Conservation (phyloP, 352 stramenopile genomes). For the Globisporangium megalacanthum region DNA sequence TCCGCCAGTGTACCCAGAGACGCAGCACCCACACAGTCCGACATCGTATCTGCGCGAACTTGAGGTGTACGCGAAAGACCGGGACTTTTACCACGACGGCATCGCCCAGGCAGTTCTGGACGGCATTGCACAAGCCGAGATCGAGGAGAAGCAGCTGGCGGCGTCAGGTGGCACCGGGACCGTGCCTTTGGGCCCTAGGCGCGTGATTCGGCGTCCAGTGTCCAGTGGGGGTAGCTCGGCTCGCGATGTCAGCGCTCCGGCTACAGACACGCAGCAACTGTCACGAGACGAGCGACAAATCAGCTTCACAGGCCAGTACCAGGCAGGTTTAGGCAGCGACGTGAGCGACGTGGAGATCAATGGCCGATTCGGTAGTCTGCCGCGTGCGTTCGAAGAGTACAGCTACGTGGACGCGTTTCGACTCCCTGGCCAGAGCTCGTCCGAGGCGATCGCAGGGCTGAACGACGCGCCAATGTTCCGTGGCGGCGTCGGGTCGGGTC, state of each 20-base stretch:
- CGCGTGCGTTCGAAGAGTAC: conserved; percentile 13
- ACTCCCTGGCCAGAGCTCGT: conserved; percentile 10
- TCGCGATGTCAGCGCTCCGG: neutral
- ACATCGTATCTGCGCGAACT: conserved; percentile 10
- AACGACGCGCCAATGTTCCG: conserved; percentile 7
- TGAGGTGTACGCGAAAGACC: conserved; percentile 9
- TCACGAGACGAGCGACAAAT: conserved; percentile 6
- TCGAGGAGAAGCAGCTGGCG: conserved; percentile 2
- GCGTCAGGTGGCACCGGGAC: neutral
- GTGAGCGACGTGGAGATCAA: conserved; percentile 14
- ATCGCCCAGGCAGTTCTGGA: conserved; percentile 10
- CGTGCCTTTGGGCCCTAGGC: neutral
- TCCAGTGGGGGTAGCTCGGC: conserved; percentile 1
- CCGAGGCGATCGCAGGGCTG: conserved; percentile 11
- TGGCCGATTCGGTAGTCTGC: conserved; percentile 6
- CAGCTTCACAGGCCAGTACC: conserved; percentile 10
- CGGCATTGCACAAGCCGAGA: conserved; percentile 9
- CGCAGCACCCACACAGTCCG: conserved; percentile 2
- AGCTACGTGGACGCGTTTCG: conserved; percentile 7
- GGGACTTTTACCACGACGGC: conserved; percentile 8
- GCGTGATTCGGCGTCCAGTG: conserved; percentile 2
- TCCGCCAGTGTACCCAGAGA: neutral
- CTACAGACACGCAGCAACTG: conserved; percentile 5
- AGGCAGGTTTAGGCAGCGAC: conserved; percentile 6
- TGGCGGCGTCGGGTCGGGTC: neutral